Base-by-base conservation (phyloP, 441 rosid species). In the California macrophylla region DNA sequence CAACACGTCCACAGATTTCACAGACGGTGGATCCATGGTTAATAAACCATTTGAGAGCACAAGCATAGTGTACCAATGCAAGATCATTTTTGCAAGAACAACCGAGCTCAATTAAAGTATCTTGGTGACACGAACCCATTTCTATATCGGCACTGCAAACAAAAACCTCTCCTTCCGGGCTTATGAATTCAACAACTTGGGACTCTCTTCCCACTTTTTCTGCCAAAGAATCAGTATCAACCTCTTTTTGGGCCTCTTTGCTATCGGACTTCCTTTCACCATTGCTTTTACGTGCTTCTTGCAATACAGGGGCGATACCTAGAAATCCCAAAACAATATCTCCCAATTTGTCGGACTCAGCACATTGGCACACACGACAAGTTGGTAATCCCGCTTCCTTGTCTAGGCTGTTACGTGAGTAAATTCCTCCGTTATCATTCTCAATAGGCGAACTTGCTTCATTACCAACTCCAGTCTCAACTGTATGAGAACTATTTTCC, bases 1-100 rank as follows among this genome's bases (percentile, higher is more conserved):
- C 89, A 4, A 84, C 58, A 40, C 75, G 67, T 24, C 94, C 97
- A 40, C 98, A 93, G 21, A 93, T 91, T 79, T 93, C 98, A 30
- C 98, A 93, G 29, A 87, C 75, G 0, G 94, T 93, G 50, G 98
- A 93, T 70, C 98, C 96, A 63, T 85, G 96, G 84, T 81, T 93
- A 26, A 93, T 87, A 74, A 93, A 93, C 98, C 98, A 93, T 79
- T 93, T 93, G 71, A 93, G 89, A 5, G 97, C 97, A 77, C 97
- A 93, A 4, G 95, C 88, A 72, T 91, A 93, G 71, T 91, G 98
- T 12, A 93, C 97, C 6, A 89, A 77, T 32, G 93, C 92, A 21
- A 93, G 94, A 79, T 93, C 97, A 32, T 73, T 88, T 77, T 89
- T 93, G 79, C 98, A 93, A 70, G 87, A 86, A 77, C 98, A 91